Conservation (phyloP, 2,329 filamentous ascomycete species). For the Cryphonectria parasitica region DNA sequence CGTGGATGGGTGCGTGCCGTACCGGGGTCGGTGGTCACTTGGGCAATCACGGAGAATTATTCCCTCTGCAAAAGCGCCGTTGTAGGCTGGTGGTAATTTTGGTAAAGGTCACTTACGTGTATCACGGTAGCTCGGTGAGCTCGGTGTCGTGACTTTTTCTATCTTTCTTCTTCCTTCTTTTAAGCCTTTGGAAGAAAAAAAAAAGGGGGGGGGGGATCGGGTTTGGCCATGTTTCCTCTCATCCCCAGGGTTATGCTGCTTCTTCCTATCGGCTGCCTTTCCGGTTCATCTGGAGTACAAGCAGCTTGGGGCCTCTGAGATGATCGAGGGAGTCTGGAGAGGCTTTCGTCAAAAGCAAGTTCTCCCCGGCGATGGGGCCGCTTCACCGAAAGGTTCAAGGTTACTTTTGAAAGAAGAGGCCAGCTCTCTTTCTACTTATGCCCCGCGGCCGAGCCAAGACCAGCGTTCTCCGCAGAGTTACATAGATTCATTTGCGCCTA, state of each 20-base stretch:
- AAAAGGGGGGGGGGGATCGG: no score
- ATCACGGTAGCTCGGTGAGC: slow-evolving; percentile 2
- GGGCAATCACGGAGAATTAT: not conserved
- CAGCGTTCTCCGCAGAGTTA: slow-evolving; percentile 14
- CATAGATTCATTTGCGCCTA: slow-evolving; percentile 20
- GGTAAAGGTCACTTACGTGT: not conserved
- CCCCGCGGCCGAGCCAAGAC: not conserved
- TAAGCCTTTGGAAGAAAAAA: not conserved
- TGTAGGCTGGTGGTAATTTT: slow-evolving; percentile 1
- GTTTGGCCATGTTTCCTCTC: not conserved
- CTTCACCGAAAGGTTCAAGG: not conserved
- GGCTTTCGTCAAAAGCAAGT: not conserved
- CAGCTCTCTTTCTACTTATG: not conserved
- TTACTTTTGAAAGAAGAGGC: not conserved
- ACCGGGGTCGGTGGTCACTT: not conserved
- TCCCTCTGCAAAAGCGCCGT: not conserved
- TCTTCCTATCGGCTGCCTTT: not conserved
- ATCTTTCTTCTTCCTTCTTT: no score
- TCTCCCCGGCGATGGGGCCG: not conserved
- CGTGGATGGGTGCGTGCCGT: slow-evolving; percentile 8
- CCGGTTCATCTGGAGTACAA: not conserved
- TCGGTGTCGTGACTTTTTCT: not conserved
- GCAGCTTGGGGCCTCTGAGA: not conserved
- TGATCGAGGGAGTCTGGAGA: not conserved
- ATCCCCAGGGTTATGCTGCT: not conserved